Evolutionary conservation across 2,329 filamentous ascomycete species (phyloP).

Genomic region (Cladosporium sphaerospermum): DNA sequence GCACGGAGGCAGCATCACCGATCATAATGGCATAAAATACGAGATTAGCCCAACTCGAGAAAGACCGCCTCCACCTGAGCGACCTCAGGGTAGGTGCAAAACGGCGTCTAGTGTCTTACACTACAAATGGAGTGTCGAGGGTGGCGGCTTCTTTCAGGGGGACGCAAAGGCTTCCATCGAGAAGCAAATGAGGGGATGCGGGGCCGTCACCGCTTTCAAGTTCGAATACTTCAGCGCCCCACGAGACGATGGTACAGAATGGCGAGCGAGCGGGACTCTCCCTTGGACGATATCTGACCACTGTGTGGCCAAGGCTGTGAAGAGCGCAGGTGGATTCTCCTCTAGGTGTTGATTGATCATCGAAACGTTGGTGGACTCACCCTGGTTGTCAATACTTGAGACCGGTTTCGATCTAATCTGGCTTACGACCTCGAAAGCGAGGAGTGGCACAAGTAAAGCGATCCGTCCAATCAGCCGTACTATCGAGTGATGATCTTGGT

Average conservation of each 20-base stretch:
- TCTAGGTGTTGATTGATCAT: no score
- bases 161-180: not conserved
- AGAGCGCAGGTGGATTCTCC: not conserved
- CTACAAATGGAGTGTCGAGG: not conserved
- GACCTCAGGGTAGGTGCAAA: not conserved
- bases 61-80: conserved; percentile 1
- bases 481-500: no score
- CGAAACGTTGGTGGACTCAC: no score
- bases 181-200: conserved; percentile 1
- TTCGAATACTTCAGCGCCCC: not conserved
- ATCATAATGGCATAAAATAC: conserved; percentile 9
- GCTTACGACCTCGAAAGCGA: no score
- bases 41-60: not conserved
- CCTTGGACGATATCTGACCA: not conserved
- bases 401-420: no score
- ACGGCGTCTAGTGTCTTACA: not conserved
- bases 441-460: no score
- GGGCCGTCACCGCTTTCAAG: conserved; percentile 6
- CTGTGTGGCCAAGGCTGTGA: not conserved
- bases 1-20: conserved; percentile 9
- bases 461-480: no score
- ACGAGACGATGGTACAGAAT: conserved; percentile 1
- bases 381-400: no score
- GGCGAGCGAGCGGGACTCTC: not conserved
- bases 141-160: not conserved